These are phyloP conservation scores for Rhexocercosporidium sp. DNA, from an alignment of 2,329 filamentous ascomycete genomes.

Conservation along the genomic window DNA sequence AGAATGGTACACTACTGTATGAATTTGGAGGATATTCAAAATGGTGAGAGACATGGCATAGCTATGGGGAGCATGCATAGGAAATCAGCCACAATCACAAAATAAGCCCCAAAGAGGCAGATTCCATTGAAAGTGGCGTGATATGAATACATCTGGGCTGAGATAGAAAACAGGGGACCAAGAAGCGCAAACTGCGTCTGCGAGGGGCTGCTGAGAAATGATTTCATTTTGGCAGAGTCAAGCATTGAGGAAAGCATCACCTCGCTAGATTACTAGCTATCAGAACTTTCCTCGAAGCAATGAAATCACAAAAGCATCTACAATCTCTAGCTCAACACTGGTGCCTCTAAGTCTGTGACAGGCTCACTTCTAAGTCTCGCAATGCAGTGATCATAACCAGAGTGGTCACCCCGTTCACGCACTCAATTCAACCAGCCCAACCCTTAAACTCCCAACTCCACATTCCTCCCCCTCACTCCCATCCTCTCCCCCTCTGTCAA, in stretches of 20 bases:
- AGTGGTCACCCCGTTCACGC: not conserved
- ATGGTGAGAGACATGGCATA: not conserved
- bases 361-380: no score
- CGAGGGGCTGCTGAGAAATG: no score
- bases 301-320: not conserved
- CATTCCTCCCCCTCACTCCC: constrained; percentile 53
- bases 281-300: not conserved
- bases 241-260: not conserved
- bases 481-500: constrained; percentile 55
- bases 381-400: no score
- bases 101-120: no score
- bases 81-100: not conserved
- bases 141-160: no score
- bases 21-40: not conserved
- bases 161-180: no score
- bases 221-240: not conserved
- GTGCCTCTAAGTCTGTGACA: not conserved
- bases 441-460: constrained; percentile 25
- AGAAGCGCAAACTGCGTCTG: no score
- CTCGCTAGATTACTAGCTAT: not conserved
- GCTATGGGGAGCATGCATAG: no score
- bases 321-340: not conserved
- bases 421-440: not conserved
- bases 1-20: not conserved
- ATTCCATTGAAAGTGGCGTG: no score